Base-by-base conservation (phyloP, 495 filamentous ascomycete species). In the Eremomyces bilateralis region DNA sequence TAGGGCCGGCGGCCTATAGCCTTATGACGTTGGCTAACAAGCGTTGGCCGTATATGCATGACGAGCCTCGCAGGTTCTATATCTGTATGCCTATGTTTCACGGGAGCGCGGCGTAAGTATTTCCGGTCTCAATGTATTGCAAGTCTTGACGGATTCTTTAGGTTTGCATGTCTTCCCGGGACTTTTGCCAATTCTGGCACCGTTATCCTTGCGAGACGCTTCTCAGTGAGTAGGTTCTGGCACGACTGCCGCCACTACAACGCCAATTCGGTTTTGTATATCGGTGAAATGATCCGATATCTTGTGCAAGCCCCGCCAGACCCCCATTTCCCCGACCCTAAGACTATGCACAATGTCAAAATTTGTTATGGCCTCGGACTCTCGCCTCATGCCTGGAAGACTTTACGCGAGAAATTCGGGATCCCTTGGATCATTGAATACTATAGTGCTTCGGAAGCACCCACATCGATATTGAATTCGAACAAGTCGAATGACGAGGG, bases 271-370 rank as follows among this genome's bases (percentile, higher is more conserved):
- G 74, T 95, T 40, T 84, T 93, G 46, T 97, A 97, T 43, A 84
- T 97, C 6, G 88, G 88, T 22, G 88, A 97, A 51, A 92, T 79
- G 0, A 79, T 81, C 39, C 74, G 88, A 1, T 97, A 97, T 51
- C 67, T 97, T 11, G 64, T 94, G 25, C 61, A 76, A 0, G 70
- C 72, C 0, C 69, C 80, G 1, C 65, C 78, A 50, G 65, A 16
- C 69, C 73, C 3, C 44, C 60, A 82, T 20, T 78, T 84, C 40
- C 62, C 57, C 15, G 55, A 69, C 3, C n/a, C n/a, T n/a, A 88
- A 95, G 51, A 68, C 64, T 37, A 69, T 74, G 39, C 74, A 94
- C 56, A 69, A 61, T 0, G 64, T 95, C 4, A 72, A 76, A 2
- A 29, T 78, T 12, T 83, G 81, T 1, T 80, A 85, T 37, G 88